phyloP scores from a whole-genome alignment of 2,329 filamentous ascomycete species.

The Malbranchea zuffiana region DNA sequence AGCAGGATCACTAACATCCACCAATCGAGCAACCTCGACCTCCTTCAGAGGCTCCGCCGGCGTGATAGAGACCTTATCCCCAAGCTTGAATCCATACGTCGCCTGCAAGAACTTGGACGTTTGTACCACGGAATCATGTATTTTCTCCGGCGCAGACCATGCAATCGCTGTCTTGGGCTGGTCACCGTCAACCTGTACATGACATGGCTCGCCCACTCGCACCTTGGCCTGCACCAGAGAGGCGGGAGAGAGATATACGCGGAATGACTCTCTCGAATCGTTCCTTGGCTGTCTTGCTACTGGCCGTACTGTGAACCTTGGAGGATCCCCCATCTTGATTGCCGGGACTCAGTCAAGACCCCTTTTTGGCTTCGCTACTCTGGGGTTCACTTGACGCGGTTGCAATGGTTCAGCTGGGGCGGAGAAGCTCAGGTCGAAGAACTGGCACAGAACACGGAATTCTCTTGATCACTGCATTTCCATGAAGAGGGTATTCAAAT shows the following conservation, averaged over 20 bases:
- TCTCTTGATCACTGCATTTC: too few species aligned
- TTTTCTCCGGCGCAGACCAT: conserved; percentile 51
- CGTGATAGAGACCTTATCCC: conserved; percentile 55
- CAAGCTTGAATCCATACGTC: conserved; percentile 59
- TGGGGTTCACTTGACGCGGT: too few species aligned
- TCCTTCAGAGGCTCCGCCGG: conserved; percentile 42
- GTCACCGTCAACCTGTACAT: conserved; percentile 20
- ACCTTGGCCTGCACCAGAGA: conserved; percentile 47
- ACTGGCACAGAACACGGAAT: too few species aligned
- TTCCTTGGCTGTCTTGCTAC: conserved; percentile 38
- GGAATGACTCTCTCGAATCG: conserved; percentile 47
- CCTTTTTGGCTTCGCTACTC: too few species aligned
- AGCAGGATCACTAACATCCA: conserved; percentile 43
- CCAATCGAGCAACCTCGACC: conserved; percentile 49
- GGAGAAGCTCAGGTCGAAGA: too few species aligned
- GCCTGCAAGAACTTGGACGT: conserved; percentile 65
- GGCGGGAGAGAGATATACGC: conserved; percentile 47
- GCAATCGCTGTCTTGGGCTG: conserved; percentile 48
- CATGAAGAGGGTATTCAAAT: too few species aligned
- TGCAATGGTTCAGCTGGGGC: too few species aligned
- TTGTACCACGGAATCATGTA: conserved; percentile 58
- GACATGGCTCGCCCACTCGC: conserved; percentile 48
- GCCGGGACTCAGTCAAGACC: too few species aligned
- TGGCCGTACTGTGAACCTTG: conserved; percentile 45
- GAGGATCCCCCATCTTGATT: conserved; percentile 28